Percentiles rank a stretch among this genome's conserved stretches.
phyloP scores from a whole-genome alignment of 2,329 filamentous ascomycete genomes.

The Thelonectria discophora region DNA sequence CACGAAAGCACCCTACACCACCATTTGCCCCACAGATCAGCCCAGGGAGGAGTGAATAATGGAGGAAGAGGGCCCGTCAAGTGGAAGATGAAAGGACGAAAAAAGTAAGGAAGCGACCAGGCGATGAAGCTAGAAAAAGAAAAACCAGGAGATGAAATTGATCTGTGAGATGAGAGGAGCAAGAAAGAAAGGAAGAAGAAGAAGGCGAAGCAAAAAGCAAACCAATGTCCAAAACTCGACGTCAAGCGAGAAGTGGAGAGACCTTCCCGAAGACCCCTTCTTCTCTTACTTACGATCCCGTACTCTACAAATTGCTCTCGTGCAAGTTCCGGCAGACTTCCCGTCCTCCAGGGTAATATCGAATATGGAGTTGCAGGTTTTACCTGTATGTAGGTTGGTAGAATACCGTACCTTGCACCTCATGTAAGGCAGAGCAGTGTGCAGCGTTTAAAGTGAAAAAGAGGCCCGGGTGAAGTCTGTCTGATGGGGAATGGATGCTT shows the following conservation, averaged over 20 bases:
- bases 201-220: constrained; percentile 18
- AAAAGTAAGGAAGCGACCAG: constrained; percentile 17
- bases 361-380: background rate
- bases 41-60: constrained; percentile 22
- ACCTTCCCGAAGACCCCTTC: background rate
- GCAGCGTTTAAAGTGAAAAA: too few relatives aligned
- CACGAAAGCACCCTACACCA: background rate
- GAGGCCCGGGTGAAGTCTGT: too few relatives aligned
- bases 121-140: constrained; percentile 1
- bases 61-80: background rate
- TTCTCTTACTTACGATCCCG: too few relatives aligned
- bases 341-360: too few relatives aligned
- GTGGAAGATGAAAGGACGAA: constrained; percentile 1
- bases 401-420: too few relatives aligned
- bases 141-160: constrained; percentile 12
- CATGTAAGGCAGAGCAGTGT: too few relatives aligned
- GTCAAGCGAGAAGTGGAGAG: constrained; percentile 25
- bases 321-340: background rate
- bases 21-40: constrained; percentile 22
- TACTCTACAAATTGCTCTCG: too few relatives aligned
- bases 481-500: too few relatives aligned
- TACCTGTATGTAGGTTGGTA: too few relatives aligned
- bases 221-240: background rate
- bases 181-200: constrained; percentile 6
- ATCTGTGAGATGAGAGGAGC: background rate